A percentile compares a stretch with the other conserved stretches of the same genome.
Conservation (phyloP, 768 basidiomycete species). For the Tremella fuciformis region DNA sequence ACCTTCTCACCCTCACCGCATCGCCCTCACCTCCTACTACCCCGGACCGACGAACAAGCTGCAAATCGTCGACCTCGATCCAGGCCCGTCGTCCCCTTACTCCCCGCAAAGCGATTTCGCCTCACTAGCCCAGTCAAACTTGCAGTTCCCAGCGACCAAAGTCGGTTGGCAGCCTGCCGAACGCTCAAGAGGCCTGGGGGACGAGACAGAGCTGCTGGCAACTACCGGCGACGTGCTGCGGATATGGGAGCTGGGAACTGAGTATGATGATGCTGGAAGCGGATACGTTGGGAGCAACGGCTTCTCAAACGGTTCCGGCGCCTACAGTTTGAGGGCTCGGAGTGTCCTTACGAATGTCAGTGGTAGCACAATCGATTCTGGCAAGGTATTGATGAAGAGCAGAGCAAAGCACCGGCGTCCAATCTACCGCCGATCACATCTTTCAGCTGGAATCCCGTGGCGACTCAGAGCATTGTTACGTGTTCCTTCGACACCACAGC, state of each 20-base stretch:
- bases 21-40: slow-evolving; percentile 78
- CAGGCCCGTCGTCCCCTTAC: slow-evolving; percentile 69
- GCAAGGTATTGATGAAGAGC: not conserved
- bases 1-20: slow-evolving; percentile 72
- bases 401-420: slow-evolving; percentile 86
- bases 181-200: slow-evolving; percentile 15
- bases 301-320: slow-evolving; percentile 19
- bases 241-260: slow-evolving; percentile 82
- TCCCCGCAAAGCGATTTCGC: slow-evolving; percentile 74
- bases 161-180: slow-evolving; percentile 90
- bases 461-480: slow-evolving; percentile 86
- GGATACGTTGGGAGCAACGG: slow-evolving; percentile 42
- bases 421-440: slow-evolving; percentile 86
- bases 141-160: slow-evolving; percentile 90
- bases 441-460: slow-evolving; percentile 96
- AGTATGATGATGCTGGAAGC: slow-evolving; percentile 57
- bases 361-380: not conserved
- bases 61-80: slow-evolving; percentile 44
- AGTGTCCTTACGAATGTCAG: slow-evolving; percentile 50
- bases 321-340: slow-evolving; percentile 29
- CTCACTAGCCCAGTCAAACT: slow-evolving; percentile 74
- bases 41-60: slow-evolving; percentile 61
- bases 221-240: slow-evolving; percentile 90
- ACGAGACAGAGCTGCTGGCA: slow-evolving; percentile 46
- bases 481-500: slow-evolving; percentile 98